A percentile compares a stretch with the other conserved stretches of the same genome.
Conservation (phyloP, 306 rosid species). For the Acacia confusa region DNA sequence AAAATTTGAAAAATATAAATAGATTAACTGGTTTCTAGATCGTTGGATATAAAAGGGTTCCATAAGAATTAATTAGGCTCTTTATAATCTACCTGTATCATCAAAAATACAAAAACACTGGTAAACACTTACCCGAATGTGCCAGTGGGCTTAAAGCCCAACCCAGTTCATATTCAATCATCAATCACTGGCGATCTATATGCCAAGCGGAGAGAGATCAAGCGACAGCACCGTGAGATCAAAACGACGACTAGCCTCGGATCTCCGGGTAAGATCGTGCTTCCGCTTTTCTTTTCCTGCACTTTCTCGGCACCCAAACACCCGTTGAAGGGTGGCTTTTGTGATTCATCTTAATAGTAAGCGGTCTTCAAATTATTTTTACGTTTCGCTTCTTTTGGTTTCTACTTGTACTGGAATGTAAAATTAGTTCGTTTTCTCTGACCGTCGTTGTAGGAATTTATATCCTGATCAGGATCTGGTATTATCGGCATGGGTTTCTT, state of each 20-base stretch:
- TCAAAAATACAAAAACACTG: too few relatives aligned
- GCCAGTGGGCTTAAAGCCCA: not conserved
- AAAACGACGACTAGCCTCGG: slow-evolving; percentile 13
- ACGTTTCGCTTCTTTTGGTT: not conserved
- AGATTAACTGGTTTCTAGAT: too few relatives aligned
- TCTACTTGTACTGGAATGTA: not conserved
- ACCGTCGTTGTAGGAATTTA: slow-evolving; percentile 36
- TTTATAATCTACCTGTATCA: too few relatives aligned
- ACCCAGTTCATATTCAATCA: not conserved
- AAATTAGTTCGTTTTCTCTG: not conserved
- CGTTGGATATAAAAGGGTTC: too few relatives aligned
- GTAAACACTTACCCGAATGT: too few relatives aligned
- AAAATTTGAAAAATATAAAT: too few relatives aligned
- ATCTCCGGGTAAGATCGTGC: slow-evolving; percentile 36
- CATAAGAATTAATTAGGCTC: too few relatives aligned
- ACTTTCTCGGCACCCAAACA: slow-evolving; percentile 34
- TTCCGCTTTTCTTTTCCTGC: not conserved
- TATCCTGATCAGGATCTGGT: slow-evolving; percentile 52
- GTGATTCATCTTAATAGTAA: not conserved
- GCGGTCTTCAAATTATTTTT: slow-evolving; percentile 3
- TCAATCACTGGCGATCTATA: not conserved
- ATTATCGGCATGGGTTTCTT: slow-evolving; percentile 75
- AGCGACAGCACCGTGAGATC: slow-evolving; percentile 34
- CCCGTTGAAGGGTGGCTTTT: slow-evolving; percentile 1
- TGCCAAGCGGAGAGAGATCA: slow-evolving; percentile 31